Evolutionary conservation across 306 rosid species (phyloP).

Genomic region (Quercus gilva): DNA sequence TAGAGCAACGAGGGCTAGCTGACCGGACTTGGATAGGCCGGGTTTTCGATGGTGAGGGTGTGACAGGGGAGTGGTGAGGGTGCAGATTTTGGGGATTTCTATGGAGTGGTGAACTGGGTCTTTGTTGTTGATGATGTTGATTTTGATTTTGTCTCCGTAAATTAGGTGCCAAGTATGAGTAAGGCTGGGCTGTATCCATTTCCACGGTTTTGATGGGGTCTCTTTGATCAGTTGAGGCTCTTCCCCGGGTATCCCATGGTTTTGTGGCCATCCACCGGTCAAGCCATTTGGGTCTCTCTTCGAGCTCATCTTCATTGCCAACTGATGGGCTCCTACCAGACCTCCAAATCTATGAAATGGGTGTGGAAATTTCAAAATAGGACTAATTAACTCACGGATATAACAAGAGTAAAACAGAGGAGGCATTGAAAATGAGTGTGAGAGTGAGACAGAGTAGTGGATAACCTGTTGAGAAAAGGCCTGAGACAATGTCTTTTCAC

Average conservation of each 20-base stretch:
- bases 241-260: conserved; percentile 82
- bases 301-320: conserved; percentile 77
- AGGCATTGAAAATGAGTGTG: neutral
- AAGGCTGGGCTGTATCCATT: conserved; percentile 87
- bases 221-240: conserved; percentile 90
- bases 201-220: conserved; percentile 79
- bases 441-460: neutral
- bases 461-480: conserved; percentile 85
- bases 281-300: conserved; percentile 73
- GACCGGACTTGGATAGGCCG: conserved; percentile 77
- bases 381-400: conserved; percentile 19
- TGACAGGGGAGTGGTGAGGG: conserved; percentile 52
- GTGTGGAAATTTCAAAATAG: neutral
- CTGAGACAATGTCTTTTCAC: conserved; percentile 70
- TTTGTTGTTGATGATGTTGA: conserved; percentile 58
- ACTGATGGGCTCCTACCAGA: conserved; percentile 69
- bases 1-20: conserved; percentile 61
- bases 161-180: conserved; percentile 56
- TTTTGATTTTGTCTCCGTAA: conserved; percentile 67
- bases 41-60: conserved; percentile 82
- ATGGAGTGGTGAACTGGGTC: conserved; percentile 63
- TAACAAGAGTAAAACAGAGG: neutral
- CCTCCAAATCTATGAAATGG: conserved; percentile 56
- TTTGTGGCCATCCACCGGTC: conserved; percentile 81
- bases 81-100: conserved; percentile 51